Base-by-base conservation (phyloP, 768 basidiomycete species). In the Asterophora lycoperdoides region DNA sequence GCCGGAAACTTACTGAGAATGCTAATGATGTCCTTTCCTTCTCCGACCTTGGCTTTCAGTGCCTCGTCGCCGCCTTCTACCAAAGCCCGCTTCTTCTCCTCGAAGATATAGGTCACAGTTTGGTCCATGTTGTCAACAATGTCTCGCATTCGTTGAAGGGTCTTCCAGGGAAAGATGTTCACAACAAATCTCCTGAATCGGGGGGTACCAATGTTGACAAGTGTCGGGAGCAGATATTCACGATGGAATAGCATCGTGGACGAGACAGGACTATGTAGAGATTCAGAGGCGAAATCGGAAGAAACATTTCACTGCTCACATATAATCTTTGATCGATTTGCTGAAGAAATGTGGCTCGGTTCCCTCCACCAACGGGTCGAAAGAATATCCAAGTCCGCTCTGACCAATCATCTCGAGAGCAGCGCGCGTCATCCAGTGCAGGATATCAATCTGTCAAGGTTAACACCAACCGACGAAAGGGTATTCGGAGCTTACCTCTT, bases 261-360 rank as follows among this genome's bases (percentile, higher is more conserved):
- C 10, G 17, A 10, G 17, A 32, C 35, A 15, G 45, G 45, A 8
- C 45, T 46, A 29, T 41, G 48, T 18, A 4, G 1, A 14, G 10
- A 7, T 14, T 15, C 29, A 40, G 20, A 14, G 9, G 30, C 9
- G 4, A 19, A 2, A 17, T 20, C 7, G 9, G 7, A 37, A n/a
- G 14, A 15, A 36, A 36, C 28, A 40, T 29, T 14, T 8, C 18
- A 41, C 10, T 20, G 34, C 62, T 17, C 34, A 65, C 66, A 58
- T 48, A 33, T 63, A 51, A 29, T 56, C 46, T 41, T 65, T 62
- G 36, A 59, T 55, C 10, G 64, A 54, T 17, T 35, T 38, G 52
- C 57, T 57, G n/a, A n/a, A 23, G 23, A 6, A 6, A 23, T 23
- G 23, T 23, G 23, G 23, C 23, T 23, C 23, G 3, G 15, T 38